Percentiles rank a stretch among this genome's conserved stretches.
phyloP scores from a whole-genome alignment of 495 filamentous ascomycete species.

The Sordaria brevicollis region DNA sequence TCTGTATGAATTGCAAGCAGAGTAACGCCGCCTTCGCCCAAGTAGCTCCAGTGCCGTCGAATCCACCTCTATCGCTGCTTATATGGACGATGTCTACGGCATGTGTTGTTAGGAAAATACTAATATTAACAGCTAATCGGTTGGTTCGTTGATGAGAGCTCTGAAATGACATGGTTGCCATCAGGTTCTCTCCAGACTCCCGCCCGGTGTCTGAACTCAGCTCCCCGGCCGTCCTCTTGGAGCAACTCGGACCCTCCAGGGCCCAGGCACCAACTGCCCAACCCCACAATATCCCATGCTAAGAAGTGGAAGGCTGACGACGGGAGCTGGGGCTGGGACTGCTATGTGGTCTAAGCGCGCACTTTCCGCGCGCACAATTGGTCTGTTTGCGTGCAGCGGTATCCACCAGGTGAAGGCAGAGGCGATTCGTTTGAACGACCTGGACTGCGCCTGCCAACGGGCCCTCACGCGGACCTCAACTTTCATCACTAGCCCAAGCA shows the following conservation, averaged over 20 bases:
- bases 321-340: neutral
- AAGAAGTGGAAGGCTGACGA: neutral
- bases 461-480: neutral
- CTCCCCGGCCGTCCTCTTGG: neutral
- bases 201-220: neutral
- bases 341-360: neutral
- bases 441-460: neutral
- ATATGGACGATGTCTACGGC: neutral
- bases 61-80: neutral
- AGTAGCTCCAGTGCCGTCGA: neutral
- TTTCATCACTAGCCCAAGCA: neutral
- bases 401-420: neutral
- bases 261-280: neutral
- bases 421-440: neutral
- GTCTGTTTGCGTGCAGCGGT: neutral
- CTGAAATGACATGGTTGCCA: neutral
- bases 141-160: neutral
- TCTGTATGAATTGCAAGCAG: neutral
- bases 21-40: neutral
- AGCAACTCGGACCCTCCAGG: neutral
- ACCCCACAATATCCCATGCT: neutral
- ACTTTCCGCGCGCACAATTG: neutral
- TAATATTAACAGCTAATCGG: neutral
- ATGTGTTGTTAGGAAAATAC: neutral
- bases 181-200: neutral